A percentile compares a stretch with the other conserved stretches of the same genome.
Evolutionary conservation across 495 filamentous ascomycete species (phyloP).

Genomic region (Tetracladium marchalianum): DNA sequence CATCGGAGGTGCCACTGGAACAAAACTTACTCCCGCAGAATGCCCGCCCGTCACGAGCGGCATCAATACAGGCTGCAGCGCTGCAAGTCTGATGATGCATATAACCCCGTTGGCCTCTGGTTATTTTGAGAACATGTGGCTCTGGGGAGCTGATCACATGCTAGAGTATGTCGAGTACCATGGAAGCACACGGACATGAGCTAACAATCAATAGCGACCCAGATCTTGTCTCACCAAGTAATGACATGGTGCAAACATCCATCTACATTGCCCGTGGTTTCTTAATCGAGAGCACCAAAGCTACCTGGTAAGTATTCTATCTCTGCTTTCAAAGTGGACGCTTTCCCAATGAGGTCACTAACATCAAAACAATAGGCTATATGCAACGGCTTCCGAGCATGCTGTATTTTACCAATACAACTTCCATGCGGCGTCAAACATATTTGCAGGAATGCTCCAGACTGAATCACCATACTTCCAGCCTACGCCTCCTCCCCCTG

Average conservation of each 20-base stretch:
- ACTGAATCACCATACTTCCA: slow-evolving; percentile 71
- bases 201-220: slow-evolving; percentile 9
- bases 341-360: slow-evolving; percentile 46
- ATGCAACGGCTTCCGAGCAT: slow-evolving; percentile 63
- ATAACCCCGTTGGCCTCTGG: slow-evolving; percentile 46
- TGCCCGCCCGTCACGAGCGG: slow-evolving; percentile 35
- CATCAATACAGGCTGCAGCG: slow-evolving; percentile 31
- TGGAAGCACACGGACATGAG: slow-evolving; percentile 1
- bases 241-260: background rate
- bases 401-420: slow-evolving; percentile 66
- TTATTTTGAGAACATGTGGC: slow-evolving; percentile 56
- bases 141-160: slow-evolving; percentile 59
- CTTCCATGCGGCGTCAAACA: slow-evolving; percentile 46
- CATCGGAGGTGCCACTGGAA: slow-evolving; percentile 56
- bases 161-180: background rate
- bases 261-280: slow-evolving; percentile 4
- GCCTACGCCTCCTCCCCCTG: slow-evolving; percentile 49
- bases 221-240: slow-evolving; percentile 12
- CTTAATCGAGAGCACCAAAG: slow-evolving; percentile 43
- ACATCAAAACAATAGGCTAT: slow-evolving; percentile 39
- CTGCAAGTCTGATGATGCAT: slow-evolving; percentile 55
- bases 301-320: slow-evolving; percentile 28
- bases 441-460: slow-evolving; percentile 59
- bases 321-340: slow-evolving; percentile 30
- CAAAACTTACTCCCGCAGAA: slow-evolving; percentile 48